Conservation (phyloP, 495 filamentous ascomycete species). For the Mytilinidion resinicola region DNA sequence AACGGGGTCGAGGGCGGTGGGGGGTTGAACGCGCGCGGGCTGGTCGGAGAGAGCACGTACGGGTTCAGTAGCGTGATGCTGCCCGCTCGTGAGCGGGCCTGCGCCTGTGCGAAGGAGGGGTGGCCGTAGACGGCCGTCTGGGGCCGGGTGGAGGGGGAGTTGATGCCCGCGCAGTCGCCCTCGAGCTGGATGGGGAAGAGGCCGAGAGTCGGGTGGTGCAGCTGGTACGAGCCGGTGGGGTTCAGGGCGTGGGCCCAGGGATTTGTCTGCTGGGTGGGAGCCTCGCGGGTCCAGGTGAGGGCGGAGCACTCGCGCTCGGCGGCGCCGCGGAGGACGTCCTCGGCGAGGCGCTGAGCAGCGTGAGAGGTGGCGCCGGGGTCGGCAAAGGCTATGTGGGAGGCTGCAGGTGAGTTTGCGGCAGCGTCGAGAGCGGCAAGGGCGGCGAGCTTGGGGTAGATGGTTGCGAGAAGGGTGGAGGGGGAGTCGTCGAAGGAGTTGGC, state of each 20-base stretch:
- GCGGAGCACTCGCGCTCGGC: conserved; percentile 67
- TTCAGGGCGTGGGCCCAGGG: conserved; percentile 37
- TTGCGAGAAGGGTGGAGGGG: conserved; percentile 50
- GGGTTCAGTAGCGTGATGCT: conserved; percentile 29
- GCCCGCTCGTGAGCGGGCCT: conserved; percentile 6
- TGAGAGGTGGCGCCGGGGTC: conserved; percentile 40
- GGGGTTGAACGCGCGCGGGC: conserved; percentile 19
- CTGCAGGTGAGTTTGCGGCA: conserved; percentile 44
- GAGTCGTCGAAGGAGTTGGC: conserved; percentile 27
- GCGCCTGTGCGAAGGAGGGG: conserved; percentile 8
- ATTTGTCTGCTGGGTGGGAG: conserved; percentile 17
- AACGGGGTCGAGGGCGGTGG: conserved; percentile 4
- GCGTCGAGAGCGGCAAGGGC: conserved; percentile 64
- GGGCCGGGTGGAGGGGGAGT: conserved; percentile 24
- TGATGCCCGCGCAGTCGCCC: conserved; percentile 42
- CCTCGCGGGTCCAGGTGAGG: conserved; percentile 50
- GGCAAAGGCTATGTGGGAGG: conserved; percentile 36
- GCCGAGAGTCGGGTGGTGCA: conserved; percentile 61
- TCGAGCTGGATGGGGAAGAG: conserved; percentile 36
- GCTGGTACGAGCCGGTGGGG: conserved; percentile 54
- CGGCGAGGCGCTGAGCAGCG: conserved; percentile 39
- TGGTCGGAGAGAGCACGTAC: conserved; percentile 22
- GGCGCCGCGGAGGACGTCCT: conserved; percentile 53
- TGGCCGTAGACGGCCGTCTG: conserved; percentile 26
- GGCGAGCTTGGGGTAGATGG: conserved; percentile 65